These are phyloP conservation scores for Rhizopogon hawkerae DNA, from an alignment of 1,284 basidiomycete species.

Conservation along the genomic window DNA sequence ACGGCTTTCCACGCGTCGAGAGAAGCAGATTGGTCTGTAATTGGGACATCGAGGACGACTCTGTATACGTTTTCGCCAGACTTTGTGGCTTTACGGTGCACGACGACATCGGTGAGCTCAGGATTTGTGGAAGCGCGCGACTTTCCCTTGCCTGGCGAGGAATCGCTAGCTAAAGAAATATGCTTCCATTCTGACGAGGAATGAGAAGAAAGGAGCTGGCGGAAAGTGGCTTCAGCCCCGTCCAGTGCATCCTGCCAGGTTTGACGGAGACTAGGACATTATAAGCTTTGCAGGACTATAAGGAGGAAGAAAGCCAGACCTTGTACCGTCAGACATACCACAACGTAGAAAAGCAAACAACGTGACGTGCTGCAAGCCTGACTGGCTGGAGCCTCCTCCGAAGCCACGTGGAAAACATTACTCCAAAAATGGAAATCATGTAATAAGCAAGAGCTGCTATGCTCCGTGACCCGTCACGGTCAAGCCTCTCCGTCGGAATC, in stretches of 20 bases:
- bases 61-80: constrained; percentile 74
- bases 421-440: neutral
- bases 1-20: constrained; percentile 80
- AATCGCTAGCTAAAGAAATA: constrained; percentile 40
- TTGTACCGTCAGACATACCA: constrained; percentile 27
- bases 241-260: constrained; percentile 67
- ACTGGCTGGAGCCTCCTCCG: neutral
- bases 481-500: too few species aligned
- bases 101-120: constrained; percentile 56
- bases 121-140: constrained; percentile 41
- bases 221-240: constrained; percentile 63
- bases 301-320: constrained; percentile 12
- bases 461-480: too few species aligned
- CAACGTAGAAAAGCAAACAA: neutral
- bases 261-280: constrained; percentile 49
- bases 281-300: neutral
- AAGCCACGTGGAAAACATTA: neutral
- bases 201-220: constrained; percentile 57
- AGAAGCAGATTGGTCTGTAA: constrained; percentile 52
- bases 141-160: constrained; percentile 51
- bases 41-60: constrained; percentile 71
- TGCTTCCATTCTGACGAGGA: constrained; percentile 65
- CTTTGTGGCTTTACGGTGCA: constrained; percentile 59
- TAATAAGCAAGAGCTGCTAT: too few species aligned
- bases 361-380: neutral